Evolutionary conservation across 768 basidiomycete species (phyloP).

Genomic region (Termitomyces sp.): DNA sequence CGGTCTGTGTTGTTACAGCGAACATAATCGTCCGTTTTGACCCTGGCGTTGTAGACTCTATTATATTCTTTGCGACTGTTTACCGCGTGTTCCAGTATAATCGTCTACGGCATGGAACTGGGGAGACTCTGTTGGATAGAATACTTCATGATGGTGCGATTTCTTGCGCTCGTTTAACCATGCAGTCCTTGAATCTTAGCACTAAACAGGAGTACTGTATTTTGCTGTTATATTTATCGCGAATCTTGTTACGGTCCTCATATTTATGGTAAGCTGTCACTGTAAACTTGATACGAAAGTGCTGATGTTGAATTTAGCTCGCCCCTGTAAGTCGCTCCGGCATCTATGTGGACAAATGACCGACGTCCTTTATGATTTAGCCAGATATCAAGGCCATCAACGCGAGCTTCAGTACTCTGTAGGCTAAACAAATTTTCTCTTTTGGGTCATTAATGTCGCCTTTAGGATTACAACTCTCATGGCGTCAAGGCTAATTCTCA

Average conservation of each 20-base stretch:
- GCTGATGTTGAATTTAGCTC: background rate
- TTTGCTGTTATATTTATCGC: conserved; percentile 31
- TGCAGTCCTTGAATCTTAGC: background rate
- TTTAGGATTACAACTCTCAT: conserved; percentile 32
- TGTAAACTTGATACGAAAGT: background rate
- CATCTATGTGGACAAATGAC: background rate
- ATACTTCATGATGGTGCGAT: conserved; percentile 6
- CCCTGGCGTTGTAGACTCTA: conserved; percentile 21
- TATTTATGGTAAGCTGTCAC: conserved; percentile 26
- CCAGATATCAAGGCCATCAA: conserved; percentile 34
- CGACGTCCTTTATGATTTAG: conserved; percentile 5
- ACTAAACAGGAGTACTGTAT: conserved; percentile 10
- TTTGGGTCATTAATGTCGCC: too few species aligned
- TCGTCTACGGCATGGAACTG: background rate
- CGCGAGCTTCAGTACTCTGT: conserved; percentile 37
- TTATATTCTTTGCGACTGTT: conserved; percentile 14
- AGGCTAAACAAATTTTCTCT: conserved; percentile 2
- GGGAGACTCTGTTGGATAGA: background rate
- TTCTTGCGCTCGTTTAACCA: background rate
- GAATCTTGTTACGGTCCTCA: conserved; percentile 30
- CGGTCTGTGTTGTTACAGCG: conserved; percentile 11
- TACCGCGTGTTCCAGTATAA: background rate
- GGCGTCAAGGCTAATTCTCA: conserved; percentile 36
- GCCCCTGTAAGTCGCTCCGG: background rate
- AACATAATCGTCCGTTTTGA: background rate